A percentile compares a stretch with the other conserved stretches of the same genome.
phyloP scores from a whole-genome alignment of 2,329 filamentous ascomycete genomes.

The Paraphoma chrysanthemicola region DNA sequence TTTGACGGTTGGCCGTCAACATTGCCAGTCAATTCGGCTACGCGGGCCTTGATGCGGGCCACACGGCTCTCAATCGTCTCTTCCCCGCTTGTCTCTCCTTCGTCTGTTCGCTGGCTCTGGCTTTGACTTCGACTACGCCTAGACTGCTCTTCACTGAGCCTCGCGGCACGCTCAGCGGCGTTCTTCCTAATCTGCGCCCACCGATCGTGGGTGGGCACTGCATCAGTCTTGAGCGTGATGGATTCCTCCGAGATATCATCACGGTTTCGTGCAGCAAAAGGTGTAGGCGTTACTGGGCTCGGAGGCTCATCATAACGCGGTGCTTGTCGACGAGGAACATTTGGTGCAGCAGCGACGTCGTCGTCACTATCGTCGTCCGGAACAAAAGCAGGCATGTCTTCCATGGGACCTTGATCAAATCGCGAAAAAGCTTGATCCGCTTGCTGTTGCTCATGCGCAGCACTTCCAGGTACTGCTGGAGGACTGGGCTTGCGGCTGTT shows the following conservation, averaged over 20 bases:
- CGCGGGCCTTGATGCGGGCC: constrained; percentile 95
- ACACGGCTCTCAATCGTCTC: constrained; percentile 97
- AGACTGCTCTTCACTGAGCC: constrained; percentile 70
- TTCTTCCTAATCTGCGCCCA: constrained; percentile 98
- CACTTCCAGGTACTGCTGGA: constrained; percentile 64
- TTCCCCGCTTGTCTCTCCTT: constrained; percentile 92
- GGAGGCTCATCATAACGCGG: constrained; percentile 20
- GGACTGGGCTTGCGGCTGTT: constrained; percentile 53
- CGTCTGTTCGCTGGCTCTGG: constrained; percentile 69
- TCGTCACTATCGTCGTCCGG: constrained; percentile 57
- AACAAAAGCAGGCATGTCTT: constrained; percentile 84
- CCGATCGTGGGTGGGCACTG: constrained; percentile 67
- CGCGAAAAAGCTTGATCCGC: constrained; percentile 68
- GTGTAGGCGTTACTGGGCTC: constrained; percentile 23
- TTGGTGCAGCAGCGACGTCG: constrained; percentile 28
- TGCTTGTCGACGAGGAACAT: constrained; percentile 28
- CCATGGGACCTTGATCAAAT: constrained; percentile 89
- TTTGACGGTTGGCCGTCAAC: constrained; percentile 34
- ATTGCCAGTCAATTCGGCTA: constrained; percentile 84
- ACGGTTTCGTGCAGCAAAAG: constrained; percentile 19
- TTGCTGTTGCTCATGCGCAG: constrained; percentile 65
- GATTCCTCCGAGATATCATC: constrained; percentile 53
- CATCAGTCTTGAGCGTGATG: constrained; percentile 48
- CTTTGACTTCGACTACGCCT: constrained; percentile 63
- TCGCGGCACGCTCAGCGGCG: constrained; percentile 79